Evolutionary conservation across 306 rosid genomes (phyloP).

Genomic region (Crotalaria pallida): DNA sequence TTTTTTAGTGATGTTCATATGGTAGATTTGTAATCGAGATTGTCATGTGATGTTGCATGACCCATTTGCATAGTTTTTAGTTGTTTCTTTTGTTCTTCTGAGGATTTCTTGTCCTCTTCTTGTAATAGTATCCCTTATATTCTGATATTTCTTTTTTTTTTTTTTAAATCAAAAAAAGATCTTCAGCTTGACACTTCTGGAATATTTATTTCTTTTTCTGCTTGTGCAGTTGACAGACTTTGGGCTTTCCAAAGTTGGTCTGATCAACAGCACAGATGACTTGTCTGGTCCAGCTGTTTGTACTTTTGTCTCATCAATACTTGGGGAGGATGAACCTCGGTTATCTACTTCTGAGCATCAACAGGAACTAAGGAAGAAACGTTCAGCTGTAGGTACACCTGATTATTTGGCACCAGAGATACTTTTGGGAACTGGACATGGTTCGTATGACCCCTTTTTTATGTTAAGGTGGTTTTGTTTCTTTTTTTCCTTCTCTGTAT

Average conservation of each 20-base stretch:
- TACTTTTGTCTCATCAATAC: slow-evolving; percentile 39
- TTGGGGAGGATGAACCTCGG: slow-evolving; percentile 67
- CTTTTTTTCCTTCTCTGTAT: slow-evolving; percentile 24
- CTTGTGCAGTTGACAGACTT: slow-evolving; percentile 85
- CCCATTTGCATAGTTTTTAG: no score
- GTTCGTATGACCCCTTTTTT: slow-evolving; percentile 62
- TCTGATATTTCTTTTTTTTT: no score
- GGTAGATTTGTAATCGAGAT: no score
- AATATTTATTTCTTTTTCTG: background rate
- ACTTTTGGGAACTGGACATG: slow-evolving; percentile 99
- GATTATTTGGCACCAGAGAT: slow-evolving; percentile 99
- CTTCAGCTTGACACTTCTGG: background rate
- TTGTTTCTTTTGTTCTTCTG: no score
- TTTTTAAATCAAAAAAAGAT: no score
- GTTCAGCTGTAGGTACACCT: slow-evolving; percentile 98
- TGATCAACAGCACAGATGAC: slow-evolving; percentile 98
- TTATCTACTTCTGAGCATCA: slow-evolving; percentile 68
- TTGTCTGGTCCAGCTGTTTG: slow-evolving; percentile 92
- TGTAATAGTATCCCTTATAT: no score
- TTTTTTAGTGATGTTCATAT: no score
- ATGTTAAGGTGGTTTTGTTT: slow-evolving; percentile 52
- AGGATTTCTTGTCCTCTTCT: no score
- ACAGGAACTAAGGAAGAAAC: slow-evolving; percentile 77
- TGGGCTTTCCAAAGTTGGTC: slow-evolving; percentile 99
- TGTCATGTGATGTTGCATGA: no score